These are phyloP conservation scores for Diplodia seriata DNA, from an alignment of 2,329 filamentous ascomycete genomes.

Conservation along the genomic window DNA sequence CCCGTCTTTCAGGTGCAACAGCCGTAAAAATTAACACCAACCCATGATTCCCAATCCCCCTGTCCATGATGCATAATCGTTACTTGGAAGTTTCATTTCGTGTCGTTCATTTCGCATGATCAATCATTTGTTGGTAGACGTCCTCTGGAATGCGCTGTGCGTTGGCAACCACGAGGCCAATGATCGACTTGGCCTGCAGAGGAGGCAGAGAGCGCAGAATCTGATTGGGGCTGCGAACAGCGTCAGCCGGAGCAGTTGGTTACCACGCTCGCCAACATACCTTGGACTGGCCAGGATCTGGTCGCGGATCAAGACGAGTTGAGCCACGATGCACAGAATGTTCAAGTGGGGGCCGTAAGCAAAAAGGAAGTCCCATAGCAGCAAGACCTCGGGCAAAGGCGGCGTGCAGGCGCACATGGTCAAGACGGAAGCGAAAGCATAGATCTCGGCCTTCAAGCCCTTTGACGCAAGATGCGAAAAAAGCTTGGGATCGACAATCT, in stretches of 20 bases:
- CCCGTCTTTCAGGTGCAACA: constrained; percentile 1
- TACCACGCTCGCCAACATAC: constrained; percentile 57
- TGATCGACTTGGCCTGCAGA: constrained; percentile 82
- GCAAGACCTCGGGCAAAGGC: constrained; percentile 88
- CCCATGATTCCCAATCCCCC: not conserved
- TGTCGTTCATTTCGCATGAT: constrained; percentile 73
- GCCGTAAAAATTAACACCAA: not conserved
- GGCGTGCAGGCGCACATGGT: constrained; percentile 96
- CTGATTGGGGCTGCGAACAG: constrained; percentile 77
- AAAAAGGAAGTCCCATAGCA: constrained; percentile 96
- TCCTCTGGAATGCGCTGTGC: constrained; percentile 90
- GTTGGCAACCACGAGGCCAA: constrained; percentile 82
- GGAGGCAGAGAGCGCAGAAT: constrained; percentile 86
- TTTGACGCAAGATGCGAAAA: constrained; percentile 84
- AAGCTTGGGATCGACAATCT: constrained; percentile 88
- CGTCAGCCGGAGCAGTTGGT: constrained; percentile 5
- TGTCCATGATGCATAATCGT: constrained; percentile 17
- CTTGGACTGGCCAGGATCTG: constrained; percentile 83
- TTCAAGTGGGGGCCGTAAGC: constrained; percentile 95
- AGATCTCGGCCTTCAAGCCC: constrained; percentile 89
- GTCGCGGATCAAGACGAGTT: constrained; percentile 86
- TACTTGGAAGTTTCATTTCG: constrained; percentile 3
- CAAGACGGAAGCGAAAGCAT: constrained; percentile 93
- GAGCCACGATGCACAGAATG: constrained; percentile 93
- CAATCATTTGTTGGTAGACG: constrained; percentile 87